Evolutionary conservation across 495 filamentous ascomycete genomes (phyloP).

Genomic region (Endocarpon pusillum): DNA sequence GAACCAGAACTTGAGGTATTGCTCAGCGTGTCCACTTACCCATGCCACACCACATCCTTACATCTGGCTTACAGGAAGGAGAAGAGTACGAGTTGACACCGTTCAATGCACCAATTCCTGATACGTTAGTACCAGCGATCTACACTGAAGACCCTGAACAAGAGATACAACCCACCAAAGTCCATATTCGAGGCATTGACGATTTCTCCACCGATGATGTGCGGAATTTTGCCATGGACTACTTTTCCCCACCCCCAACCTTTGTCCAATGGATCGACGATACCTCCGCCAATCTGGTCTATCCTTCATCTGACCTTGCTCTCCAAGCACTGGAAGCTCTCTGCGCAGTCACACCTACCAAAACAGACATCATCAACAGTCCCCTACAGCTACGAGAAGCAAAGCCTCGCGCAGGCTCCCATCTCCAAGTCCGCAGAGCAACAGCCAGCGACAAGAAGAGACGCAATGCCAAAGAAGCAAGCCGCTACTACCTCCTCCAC

Average conservation of each 20-base stretch:
- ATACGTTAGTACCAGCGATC: slow-evolving; percentile 7
- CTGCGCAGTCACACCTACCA: slow-evolving; percentile 11
- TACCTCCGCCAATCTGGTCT: slow-evolving; percentile 72
- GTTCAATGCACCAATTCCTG: slow-evolving; percentile 12
- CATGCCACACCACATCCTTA: neutral
- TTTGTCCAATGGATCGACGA: slow-evolving; percentile 90
- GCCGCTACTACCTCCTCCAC: slow-evolving; percentile 81
- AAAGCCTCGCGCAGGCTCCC: slow-evolving; percentile 53
- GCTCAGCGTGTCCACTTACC: neutral
- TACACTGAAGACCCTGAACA: slow-evolving; percentile 12
- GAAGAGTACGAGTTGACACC: neutral
- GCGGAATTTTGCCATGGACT: slow-evolving; percentile 46
- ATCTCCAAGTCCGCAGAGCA: slow-evolving; percentile 56
- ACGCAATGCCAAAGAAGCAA: slow-evolving; percentile 55
- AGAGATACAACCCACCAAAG: slow-evolving; percentile 35
- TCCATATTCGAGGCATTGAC: slow-evolving; percentile 72
- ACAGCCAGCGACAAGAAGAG: slow-evolving; percentile 63
- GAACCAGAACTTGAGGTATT: slow-evolving; percentile 24
- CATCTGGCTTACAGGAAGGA: neutral
- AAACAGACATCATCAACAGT: slow-evolving; percentile 17
- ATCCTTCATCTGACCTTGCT: slow-evolving; percentile 51
- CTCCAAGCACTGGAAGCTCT: slow-evolving; percentile 53
- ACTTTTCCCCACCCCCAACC: slow-evolving; percentile 37
- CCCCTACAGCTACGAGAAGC: slow-evolving; percentile 37
- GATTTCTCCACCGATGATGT: slow-evolving; percentile 64